Base-by-base conservation (phyloP, 306 rosid genomes). In the Carpinus fangiana region DNA sequence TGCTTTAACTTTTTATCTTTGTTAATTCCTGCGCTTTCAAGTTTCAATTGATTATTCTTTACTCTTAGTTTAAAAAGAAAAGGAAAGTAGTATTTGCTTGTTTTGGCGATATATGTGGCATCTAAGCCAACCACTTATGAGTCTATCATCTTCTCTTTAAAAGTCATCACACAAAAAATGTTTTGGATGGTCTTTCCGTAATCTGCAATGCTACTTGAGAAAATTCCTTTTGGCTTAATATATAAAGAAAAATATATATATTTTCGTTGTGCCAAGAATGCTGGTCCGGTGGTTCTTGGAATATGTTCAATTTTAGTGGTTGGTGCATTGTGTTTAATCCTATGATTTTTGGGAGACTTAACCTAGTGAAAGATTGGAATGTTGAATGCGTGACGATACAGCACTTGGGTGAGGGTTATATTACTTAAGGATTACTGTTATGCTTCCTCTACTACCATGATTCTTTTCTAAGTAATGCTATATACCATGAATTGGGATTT, bases 261-360 rank as follows among this genome's bases (percentile, higher is more conserved):
- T 36, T 34, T 64, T 38, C 6, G 7, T 38, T 66, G 23, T 18
- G 18, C 50, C 13, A 17, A 66, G 51, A 17, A 66, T 41, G n/a
- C 72, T 41, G 72, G 51, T 41, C 51, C 4, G 8, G 72, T 4
- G 51, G 23, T 10, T 38, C 28, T 41, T 31, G 71, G n/a, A 21
- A 20, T 20, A 26, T 9, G 5, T 34, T 66, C 34, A 31, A 57
- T 21, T 43, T 14, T 7, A 64, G 62, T 56, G 31, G 31, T 10
- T 3, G 2, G 48, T 55, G 70, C 31, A 78, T 43, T 82, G 21
- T 60, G 57, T 60, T 70, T 55, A 17, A 73, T 23, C 43, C 28
- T 65, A 34, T 75, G 46, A 31, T 64, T 64, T 16, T 17, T 64
- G 2, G 46, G 43, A 8, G 70, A 16, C 70, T 64, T 36, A 7